These are phyloP conservation scores for Acaromyces ingoldii DNA, from an alignment of 1,284 basidiomycete genomes.

Conservation along the genomic window DNA sequence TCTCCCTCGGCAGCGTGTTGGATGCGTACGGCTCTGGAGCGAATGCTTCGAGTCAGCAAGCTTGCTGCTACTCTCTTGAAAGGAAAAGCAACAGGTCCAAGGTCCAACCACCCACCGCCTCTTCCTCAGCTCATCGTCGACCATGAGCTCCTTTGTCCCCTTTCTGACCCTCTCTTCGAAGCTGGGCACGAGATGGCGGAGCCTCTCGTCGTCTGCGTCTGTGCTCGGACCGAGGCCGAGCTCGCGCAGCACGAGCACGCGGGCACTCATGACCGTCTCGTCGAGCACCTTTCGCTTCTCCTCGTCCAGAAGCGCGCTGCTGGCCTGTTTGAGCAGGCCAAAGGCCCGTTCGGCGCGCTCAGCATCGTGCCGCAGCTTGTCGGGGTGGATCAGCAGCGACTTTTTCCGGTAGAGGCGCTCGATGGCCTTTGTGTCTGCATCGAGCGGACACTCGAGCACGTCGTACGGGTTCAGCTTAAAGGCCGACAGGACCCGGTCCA, in stretches of 20 bases:
- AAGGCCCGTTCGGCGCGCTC: constrained; percentile 58
- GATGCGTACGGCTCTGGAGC: constrained; percentile 52
- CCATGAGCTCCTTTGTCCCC: constrained; percentile 57
- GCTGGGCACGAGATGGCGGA: constrained; percentile 52
- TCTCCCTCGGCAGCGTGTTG: constrained; percentile 59
- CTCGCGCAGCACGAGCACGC: constrained; percentile 51
- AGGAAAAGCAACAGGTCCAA: neutral
- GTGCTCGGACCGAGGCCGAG: constrained; percentile 41
- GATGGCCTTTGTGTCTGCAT: constrained; percentile 56
- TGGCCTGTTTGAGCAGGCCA: constrained; percentile 58
- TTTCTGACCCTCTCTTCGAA: constrained; percentile 54
- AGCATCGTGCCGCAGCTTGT: constrained; percentile 51
- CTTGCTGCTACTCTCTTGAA: neutral
- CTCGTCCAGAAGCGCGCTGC: constrained; percentile 49
- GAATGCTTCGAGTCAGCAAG: neutral
- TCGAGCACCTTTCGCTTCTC: constrained; percentile 50
- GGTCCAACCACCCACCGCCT: constrained; percentile 44
- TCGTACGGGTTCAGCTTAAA: constrained; percentile 61
- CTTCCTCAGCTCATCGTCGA: constrained; percentile 59
- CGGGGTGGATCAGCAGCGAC: constrained; percentile 59
- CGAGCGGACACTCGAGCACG: constrained; percentile 56
- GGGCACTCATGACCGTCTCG: constrained; percentile 50
- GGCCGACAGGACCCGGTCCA: constrained; percentile 56
- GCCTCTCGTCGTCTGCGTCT: constrained; percentile 50
- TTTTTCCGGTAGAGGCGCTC: constrained; percentile 59